A percentile compares a stretch with the other conserved stretches of the same genome.
phyloP scores from a whole-genome alignment of 2,329 filamentous ascomycete species.

The Phyllosticta citriasiana region DNA sequence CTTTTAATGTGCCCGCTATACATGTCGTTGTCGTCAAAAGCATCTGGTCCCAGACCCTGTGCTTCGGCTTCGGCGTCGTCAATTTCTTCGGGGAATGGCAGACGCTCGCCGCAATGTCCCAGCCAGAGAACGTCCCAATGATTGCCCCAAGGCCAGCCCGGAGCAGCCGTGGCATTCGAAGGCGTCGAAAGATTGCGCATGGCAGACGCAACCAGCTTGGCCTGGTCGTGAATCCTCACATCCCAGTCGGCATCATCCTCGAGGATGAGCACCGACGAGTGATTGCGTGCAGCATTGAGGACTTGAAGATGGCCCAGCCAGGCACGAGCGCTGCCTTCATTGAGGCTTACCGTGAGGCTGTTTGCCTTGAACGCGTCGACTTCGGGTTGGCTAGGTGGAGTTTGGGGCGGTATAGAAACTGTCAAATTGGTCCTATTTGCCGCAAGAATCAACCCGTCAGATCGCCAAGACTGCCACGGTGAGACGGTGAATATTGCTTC shows the following conservation, averaged over 20 bases:
- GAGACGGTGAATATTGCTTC: constrained; percentile 11
- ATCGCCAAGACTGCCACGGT: constrained; percentile 7
- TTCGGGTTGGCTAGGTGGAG: background rate
- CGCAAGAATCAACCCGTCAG: constrained; percentile 9
- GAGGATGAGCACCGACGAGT: constrained; percentile 9
- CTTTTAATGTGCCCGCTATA: background rate
- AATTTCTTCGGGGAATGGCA: constrained; percentile 2
- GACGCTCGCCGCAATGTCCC: constrained; percentile 7
- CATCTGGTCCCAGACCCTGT: background rate
- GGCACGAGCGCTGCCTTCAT: constrained; percentile 4
- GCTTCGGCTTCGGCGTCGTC: background rate
- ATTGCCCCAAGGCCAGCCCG: constrained; percentile 6
- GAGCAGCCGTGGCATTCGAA: background rate
- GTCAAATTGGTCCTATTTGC: constrained; percentile 9
- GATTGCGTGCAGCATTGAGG: background rate
- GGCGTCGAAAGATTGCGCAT: constrained; percentile 3
- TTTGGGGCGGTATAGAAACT: constrained; percentile 9
- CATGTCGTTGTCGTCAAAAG: background rate
- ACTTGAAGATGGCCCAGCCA: constrained; percentile 13
- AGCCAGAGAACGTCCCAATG: constrained; percentile 10
- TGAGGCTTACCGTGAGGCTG: background rate
- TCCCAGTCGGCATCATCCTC: constrained; percentile 14
- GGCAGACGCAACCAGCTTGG: background rate
- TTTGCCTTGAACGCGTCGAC: background rate
- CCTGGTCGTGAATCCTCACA: constrained; percentile 5